Percentiles rank a stretch among this genome's conserved stretches.
Conservation (phyloP, 306 rosid species). For the Mucuna pruriens region DNA sequence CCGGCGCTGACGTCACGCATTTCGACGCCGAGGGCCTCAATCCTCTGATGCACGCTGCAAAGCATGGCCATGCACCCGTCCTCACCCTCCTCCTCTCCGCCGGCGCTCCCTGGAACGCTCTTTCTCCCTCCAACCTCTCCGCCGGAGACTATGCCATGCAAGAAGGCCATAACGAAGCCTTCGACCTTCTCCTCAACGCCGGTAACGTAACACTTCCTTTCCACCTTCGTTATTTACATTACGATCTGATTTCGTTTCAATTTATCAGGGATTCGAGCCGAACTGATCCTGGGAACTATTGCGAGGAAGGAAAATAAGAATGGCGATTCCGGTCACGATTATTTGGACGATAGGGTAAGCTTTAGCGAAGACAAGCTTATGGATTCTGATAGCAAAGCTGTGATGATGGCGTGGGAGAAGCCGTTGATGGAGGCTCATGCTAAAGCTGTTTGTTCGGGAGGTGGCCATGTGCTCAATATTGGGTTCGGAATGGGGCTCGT, state of each 20-base stretch:
- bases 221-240: background rate
- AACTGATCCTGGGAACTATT: conserved; percentile 77
- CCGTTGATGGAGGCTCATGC: conserved; percentile 99
- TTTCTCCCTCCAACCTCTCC: conserved; percentile 76
- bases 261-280: conserved; percentile 80
- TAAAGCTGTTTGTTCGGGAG: conserved; percentile 88
- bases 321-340: conserved; percentile 49
- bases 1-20: conserved; percentile 67
- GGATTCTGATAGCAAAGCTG: conserved; percentile 86
- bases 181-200: conserved; percentile 69
- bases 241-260: background rate
- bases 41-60: conserved; percentile 93
- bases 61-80: conserved; percentile 68
- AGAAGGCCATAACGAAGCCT: conserved; percentile 68
- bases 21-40: conserved; percentile 76
- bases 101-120: conserved; percentile 97
- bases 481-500: conserved; percentile 98
- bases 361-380: conserved; percentile 88
- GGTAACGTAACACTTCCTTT: conserved; percentile 48
- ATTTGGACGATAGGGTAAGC: conserved; percentile 80
- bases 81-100: conserved; percentile 65
- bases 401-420: conserved; percentile 99
- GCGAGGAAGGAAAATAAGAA: conserved; percentile 63
- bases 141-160: conserved; percentile 84
- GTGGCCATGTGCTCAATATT: conserved; percentile 78